Percentiles rank a stretch among this genome's conserved stretches.
Evolutionary conservation across 2,329 filamentous ascomycete species (phyloP).

Genomic region (Cadophora malorum): DNA sequence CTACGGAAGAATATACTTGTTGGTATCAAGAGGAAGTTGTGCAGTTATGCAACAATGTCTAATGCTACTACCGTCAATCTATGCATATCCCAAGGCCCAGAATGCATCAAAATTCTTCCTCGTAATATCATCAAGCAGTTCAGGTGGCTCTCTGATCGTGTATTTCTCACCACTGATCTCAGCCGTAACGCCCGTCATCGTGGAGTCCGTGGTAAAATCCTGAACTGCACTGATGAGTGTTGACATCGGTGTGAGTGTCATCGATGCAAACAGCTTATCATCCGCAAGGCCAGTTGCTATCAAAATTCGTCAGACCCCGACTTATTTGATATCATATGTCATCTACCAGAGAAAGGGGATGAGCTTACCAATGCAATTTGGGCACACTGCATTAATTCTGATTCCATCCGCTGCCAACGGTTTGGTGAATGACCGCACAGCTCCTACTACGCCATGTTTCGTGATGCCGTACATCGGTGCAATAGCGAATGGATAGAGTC

Average conservation of each 20-base stretch:
- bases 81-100: slow-evolving; percentile 55
- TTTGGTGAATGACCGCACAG: slow-evolving; percentile 55
- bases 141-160: slow-evolving; percentile 52
- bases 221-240: slow-evolving; percentile 54
- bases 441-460: slow-evolving; percentile 56
- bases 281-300: slow-evolving; percentile 48
- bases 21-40: too few species aligned
- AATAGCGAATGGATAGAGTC: slow-evolving; percentile 57
- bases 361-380: slow-evolving; percentile 55
- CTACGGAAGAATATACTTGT: too few species aligned
- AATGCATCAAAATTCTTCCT: slow-evolving; percentile 55
- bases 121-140: slow-evolving; percentile 56
- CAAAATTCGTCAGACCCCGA: slow-evolving; percentile 47
- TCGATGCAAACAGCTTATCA: slow-evolving; percentile 52
- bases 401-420: slow-evolving; percentile 51
- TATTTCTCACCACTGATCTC: slow-evolving; percentile 59
- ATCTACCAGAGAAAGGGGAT: slow-evolving; percentile 6
- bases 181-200: slow-evolving; percentile 53
- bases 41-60: background rate
- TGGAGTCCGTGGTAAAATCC: slow-evolving; percentile 50
- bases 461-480: slow-evolving; percentile 57
- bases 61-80: background rate
- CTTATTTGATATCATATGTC: too few species aligned
- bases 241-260: slow-evolving; percentile 58
- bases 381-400: slow-evolving; percentile 57